Base-by-base conservation (phyloP, 2,329 filamentous ascomycete species). In the Fonsecaea pugnacius region DNA sequence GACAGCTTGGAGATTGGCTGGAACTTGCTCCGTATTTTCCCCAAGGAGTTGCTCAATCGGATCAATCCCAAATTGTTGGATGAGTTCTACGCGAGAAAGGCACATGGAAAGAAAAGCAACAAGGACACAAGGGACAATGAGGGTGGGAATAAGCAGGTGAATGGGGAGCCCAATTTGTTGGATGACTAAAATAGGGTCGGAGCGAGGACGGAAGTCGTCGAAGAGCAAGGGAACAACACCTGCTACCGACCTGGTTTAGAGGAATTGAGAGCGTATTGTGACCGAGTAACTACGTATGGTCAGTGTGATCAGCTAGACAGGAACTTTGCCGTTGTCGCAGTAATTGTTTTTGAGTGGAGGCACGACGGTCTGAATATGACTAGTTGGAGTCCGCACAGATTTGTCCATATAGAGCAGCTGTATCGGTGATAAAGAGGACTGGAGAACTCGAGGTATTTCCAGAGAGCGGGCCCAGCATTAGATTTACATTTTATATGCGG, bases 41-140 rank as follows among this genome's bases (percentile, higher is more conserved):
- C 94, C 79, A 97, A 96, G 87, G 95, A 99, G 74, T 82, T 97
- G 72, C 90, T 99, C 73, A 99, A 99, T 84, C 91, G 96, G 80
- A 92, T 95, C 75, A 91, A 91, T 65, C 87, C 87, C 82, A 92
- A 92, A 82, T 77, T 92, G 50, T 85, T 95, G 73, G 89, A 92
- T 74, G 91, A 94, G 78, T 95, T 87, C 82, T 95, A 94, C 79
- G 87, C 78, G 9, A 74, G 78, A 61, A 82, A 82, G 72, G 64
- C 60, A 32, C 63, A 69, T 27, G 60, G 67, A 27, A 67, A 70
- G 58, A 70, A 71, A 67, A 65, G 65, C 48, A 79, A 74, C 69
- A 82, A 82, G 75, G 80, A 82, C 70, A 81, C 80, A 4, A 75
- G 77, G 62, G 80, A 82, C 65, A 80, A 78, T 69, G 68, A 68